These are phyloP conservation scores for Ulota crispa DNA, from an alignment of 225 moss, liverwort and hornwort genomes.

Conservation along the genomic window DNA sequence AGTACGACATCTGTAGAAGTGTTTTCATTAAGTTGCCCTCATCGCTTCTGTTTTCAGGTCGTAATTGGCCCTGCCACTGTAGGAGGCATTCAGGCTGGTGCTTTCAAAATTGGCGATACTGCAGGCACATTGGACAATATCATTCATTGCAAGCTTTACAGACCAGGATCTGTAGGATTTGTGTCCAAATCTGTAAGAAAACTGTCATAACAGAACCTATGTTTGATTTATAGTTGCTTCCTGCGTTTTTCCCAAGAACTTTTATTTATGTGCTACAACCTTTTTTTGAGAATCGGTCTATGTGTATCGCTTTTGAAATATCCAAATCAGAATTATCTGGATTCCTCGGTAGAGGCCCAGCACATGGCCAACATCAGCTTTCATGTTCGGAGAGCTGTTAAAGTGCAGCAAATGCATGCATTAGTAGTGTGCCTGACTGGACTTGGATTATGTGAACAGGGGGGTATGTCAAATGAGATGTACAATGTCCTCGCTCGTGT, in stretches of 20 bases:
- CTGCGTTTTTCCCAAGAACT: neutral
- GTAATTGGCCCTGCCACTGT: conserved; percentile 84
- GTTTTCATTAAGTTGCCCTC: neutral
- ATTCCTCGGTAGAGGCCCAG: neutral
- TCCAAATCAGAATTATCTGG: neutral
- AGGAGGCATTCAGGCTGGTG: conserved; percentile 92
- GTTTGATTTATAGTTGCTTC: neutral
- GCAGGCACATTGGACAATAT: conserved; percentile 95
- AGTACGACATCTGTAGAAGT: conserved; percentile 8
- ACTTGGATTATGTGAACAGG: conserved; percentile 37
- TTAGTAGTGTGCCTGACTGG: neutral
- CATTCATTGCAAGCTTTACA: conserved; percentile 84
- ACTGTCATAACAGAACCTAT: neutral
- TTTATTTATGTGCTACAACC: neutral
- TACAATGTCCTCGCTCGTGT: conserved; percentile 96
- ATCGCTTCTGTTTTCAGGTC: conserved; percentile 25
- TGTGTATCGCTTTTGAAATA: neutral
- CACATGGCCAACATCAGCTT: neutral
- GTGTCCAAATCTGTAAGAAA: conserved; percentile 82
- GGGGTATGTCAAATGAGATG: conserved; percentile 96
- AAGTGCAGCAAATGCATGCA: neutral
- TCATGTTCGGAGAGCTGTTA: neutral
- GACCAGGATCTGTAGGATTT: conserved; percentile 90
- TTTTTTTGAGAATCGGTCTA: neutral
- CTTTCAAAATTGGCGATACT: conserved; percentile 95